Percentiles rank a stretch among this genome's conserved stretches.
Conservation (phyloP, 179 eudicot species). For the Vitellaria paradoxa region DNA sequence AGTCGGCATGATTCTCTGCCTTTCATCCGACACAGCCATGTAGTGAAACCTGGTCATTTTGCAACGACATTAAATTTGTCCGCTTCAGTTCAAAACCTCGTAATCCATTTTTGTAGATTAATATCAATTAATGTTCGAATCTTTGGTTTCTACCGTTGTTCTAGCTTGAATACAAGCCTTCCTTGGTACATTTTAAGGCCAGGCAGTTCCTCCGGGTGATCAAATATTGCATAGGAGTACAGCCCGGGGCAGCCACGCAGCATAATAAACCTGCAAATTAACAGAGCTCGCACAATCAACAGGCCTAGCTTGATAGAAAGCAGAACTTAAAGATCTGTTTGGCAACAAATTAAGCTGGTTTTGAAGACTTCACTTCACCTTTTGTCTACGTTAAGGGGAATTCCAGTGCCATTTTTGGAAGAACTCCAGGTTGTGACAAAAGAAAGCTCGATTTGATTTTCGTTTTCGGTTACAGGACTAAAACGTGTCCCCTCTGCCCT, state of each 20-base stretch:
- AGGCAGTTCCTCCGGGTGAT: conserved; percentile 50
- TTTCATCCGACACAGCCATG: conserved; percentile 75
- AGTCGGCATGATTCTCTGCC: conserved; percentile 79
- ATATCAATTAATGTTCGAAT: too few species aligned
- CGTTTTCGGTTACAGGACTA: conserved; percentile 41
- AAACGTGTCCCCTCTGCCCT: conserved; percentile 66
- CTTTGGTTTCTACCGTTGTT: conserved; percentile 23
- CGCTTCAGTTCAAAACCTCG: background rate
- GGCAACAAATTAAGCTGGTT: background rate
- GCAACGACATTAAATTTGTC: background rate
- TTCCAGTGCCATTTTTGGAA: conserved; percentile 25
- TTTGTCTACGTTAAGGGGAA: conserved; percentile 73
- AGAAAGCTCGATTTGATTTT: conserved; percentile 67
- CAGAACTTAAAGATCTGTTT: conserved; percentile 6
- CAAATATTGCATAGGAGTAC: conserved; percentile 65
- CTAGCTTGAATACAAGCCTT: conserved; percentile 67
- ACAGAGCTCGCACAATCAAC: background rate
- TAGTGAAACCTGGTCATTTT: conserved; percentile 49
- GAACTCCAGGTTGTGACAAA: conserved; percentile 60
- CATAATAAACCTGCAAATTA: conserved; percentile 54
- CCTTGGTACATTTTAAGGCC: conserved; percentile 42
- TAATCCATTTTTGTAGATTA: background rate
- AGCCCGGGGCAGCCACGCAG: conserved; percentile 66
- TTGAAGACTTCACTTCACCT: conserved; percentile 36
- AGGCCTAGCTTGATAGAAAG: background rate